These are phyloP conservation scores for Scytalidium sp. DNA, from an alignment of 2,329 filamentous ascomycete species.

Conservation along the genomic window DNA sequence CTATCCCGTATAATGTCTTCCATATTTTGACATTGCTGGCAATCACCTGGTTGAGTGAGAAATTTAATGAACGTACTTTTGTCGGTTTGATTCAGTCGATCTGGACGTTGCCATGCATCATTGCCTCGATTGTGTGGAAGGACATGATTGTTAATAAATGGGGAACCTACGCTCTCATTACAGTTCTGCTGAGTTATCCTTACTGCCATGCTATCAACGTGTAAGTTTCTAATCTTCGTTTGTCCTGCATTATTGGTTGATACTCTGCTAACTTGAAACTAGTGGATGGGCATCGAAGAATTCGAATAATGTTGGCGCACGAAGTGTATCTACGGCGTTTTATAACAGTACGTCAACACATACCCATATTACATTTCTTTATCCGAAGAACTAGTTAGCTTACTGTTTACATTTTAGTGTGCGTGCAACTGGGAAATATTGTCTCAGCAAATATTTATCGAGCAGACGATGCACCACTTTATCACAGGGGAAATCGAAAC, in stretches of 20 bases:
- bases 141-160: neutral
- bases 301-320: constrained; percentile 58
- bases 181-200: constrained; percentile 19
- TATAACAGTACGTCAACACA: constrained; percentile 52
- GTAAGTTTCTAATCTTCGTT: neutral
- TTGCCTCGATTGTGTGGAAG: constrained; percentile 21
- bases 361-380: too few relatives aligned
- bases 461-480: constrained; percentile 47
- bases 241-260: neutral
- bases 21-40: neutral
- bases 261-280: constrained; percentile 28
- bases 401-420: neutral
- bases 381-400: too few relatives aligned
- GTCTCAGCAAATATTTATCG: constrained; percentile 45
- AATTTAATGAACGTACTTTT: constrained; percentile 30
- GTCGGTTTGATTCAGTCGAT: constrained; percentile 29
- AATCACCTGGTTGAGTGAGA: constrained; percentile 33
- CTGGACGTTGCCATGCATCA: constrained; percentile 33
- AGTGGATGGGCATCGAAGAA: constrained; percentile 52
- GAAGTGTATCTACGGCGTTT: constrained; percentile 59
- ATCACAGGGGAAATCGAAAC: too few relatives aligned
- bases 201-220: constrained; percentile 9
- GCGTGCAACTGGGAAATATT: constrained; percentile 8
- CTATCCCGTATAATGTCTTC: neutral
- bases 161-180: constrained; percentile 28